Evolutionary conservation across 2,329 filamentous ascomycete genomes (phyloP).

Genomic region (Alternaria ethzedia): DNA sequence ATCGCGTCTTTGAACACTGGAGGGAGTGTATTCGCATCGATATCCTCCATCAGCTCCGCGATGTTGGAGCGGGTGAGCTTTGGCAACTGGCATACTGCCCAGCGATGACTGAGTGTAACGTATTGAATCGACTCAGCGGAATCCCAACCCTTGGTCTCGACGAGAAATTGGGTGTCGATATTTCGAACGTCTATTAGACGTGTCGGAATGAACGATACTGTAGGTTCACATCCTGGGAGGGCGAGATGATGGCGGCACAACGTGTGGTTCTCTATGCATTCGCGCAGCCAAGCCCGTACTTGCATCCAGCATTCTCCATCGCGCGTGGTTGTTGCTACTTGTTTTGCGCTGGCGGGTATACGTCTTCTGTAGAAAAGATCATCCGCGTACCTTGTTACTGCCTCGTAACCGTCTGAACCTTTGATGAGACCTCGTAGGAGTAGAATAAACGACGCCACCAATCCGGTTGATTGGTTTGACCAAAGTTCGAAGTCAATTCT

Average conservation of each 20-base stretch:
- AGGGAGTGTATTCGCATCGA: neutral
- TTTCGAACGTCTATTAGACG: neutral
- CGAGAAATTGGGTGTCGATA: neutral
- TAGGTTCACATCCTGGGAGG: neutral
- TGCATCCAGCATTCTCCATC: neutral
- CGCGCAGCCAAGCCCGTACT: neutral
- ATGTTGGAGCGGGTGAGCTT: neutral
- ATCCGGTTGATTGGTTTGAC: fast-evolving
- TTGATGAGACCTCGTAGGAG: neutral
- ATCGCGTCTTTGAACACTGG: neutral
- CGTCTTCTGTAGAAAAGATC: neutral
- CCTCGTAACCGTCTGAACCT: neutral
- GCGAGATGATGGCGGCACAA: neutral
- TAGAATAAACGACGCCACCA: fast-evolving
- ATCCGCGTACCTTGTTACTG: neutral
- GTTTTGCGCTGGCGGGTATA: neutral
- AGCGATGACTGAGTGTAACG: neutral
- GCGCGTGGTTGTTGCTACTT: neutral
- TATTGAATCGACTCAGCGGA: neutral
- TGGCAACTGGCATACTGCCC: neutral
- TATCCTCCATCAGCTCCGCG: neutral
- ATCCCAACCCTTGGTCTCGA: neutral
- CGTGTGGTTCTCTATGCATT: neutral
- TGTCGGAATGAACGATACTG: neutral
- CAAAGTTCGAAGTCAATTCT: neutral